phyloP scores from a whole-genome alignment of 345 rosid genomes.

The Eucalyptus curtisii region DNA sequence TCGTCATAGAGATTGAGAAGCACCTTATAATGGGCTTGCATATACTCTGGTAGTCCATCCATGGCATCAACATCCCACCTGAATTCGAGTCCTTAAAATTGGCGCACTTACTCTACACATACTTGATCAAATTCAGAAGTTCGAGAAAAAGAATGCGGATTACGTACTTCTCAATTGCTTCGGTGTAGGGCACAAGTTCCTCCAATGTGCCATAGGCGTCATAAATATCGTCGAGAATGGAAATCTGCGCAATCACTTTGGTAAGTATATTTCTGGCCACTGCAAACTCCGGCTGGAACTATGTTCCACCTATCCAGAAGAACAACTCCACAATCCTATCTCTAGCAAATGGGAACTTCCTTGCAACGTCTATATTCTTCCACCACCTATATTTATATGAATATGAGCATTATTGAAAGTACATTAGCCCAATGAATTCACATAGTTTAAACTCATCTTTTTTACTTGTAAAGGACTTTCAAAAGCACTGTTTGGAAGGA shows the following conservation, averaged over 20 bases:
- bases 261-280: not conserved
- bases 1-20: not conserved
- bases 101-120: not conserved
- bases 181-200: not conserved
- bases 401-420: not conserved
- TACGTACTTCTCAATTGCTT: not conserved
- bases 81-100: not conserved
- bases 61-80: not conserved
- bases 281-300: not conserved
- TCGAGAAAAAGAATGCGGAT: not conserved
- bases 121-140: not conserved
- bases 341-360: not conserved
- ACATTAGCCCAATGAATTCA: not conserved
- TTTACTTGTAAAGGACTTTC: not conserved
- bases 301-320: not conserved
- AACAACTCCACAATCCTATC: not conserved
- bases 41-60: not conserved
- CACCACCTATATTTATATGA: not conserved
- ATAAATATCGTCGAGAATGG: conserved; percentile 6
- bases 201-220: not conserved
- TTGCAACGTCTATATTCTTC: not conserved
- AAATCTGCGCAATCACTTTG: not conserved
- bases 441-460: not conserved
- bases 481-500: not conserved
- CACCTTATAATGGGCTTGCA: not conserved